phyloP scores from a whole-genome alignment of 2,329 filamentous ascomycete genomes.

The Remersonia thermophila region DNA sequence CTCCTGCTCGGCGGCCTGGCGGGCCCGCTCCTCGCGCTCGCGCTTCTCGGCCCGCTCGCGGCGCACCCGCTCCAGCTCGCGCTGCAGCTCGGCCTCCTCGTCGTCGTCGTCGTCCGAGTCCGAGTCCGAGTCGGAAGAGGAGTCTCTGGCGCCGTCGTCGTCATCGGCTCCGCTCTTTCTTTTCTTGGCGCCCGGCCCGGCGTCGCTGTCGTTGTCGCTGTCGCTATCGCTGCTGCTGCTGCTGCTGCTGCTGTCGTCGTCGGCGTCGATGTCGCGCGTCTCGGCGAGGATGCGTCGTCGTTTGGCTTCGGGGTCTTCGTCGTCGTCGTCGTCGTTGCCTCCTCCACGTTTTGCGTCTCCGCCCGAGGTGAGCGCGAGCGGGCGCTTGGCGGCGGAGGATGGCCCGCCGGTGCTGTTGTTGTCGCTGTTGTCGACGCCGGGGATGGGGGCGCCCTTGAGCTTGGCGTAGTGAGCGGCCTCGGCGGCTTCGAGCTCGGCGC shows the following conservation, averaged over 20 bases:
- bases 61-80: conserved; percentile 90
- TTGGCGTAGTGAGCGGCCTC: conserved; percentile 83
- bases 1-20: conserved; percentile 69
- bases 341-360: conserved; percentile 23
- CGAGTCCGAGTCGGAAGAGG: conserved; percentile 42
- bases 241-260: conserved; percentile 40
- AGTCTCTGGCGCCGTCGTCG: conserved; percentile 12
- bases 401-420: conserved; percentile 15
- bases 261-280: conserved; percentile 76
- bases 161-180: no score
- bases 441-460: conserved; percentile 51
- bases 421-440: conserved; percentile 30
- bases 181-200: no score
- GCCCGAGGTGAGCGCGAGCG: conserved; percentile 40
- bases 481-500: conserved; percentile 77
- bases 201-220: conserved; percentile 60
- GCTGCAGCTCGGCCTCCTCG: conserved; percentile 76
- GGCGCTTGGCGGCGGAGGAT: conserved; percentile 45
- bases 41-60: conserved; percentile 70
- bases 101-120: conserved; percentile 66
- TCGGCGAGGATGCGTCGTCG: conserved; percentile 78
- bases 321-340: conserved; percentile 21
- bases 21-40: conserved; percentile 70
- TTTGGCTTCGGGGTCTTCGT: conserved; percentile 68
- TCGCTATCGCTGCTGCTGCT: conserved; percentile 60